Evolutionary conservation across 73 alveolate genomes (phyloP), one percentile per base, ranked within the genome.

Genomic region (Paramecium octaurelia): DNA sequence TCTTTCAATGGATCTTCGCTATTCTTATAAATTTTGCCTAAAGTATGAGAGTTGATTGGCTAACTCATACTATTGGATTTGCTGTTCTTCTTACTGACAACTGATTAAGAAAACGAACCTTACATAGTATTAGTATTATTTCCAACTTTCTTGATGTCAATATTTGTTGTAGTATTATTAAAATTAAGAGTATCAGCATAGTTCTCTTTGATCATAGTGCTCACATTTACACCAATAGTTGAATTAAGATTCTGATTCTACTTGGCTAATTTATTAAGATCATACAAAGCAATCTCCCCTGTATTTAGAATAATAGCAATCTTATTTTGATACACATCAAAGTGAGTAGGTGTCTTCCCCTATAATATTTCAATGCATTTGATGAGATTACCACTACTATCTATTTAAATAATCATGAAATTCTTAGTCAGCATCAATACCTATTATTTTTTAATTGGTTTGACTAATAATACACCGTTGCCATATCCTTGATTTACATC

Each of bases 141-240:
- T 71, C 91, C 91, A 40, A 80, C 58, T 35, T 80, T 80, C 48
- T 80, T 80, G 6, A 80, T 80, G 24, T 80, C 73, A 9, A 80
- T 48, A 48, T 80, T 80, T 42, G 91, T 80, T 6, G 87, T 35
- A 3, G 69, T 54, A 35, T 80, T 44, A 80, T 80, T 80, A 31
- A 80, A 80, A 80, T 80, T 80, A 10, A 80, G 12, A 23, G 91
- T 80, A 46, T 80, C 91, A 1, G 91, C 76, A 80, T 80, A 80
- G 10, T 80, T 80, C 24, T 80, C 91, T 35, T 80, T 80, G 3
- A 80, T 80, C 31, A 35, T 23, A 1, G 57, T 46, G 18, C 75
- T 80, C 3, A 20, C 18, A 44, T 42, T 80, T 8, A 31, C 44
- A 12, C 91, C 91, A 4, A 80, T 18, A 24, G 70, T 42, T 44